phyloP scores from a whole-genome alignment of 164 flowering plant genomes.

The Nelumbo lutea region DNA sequence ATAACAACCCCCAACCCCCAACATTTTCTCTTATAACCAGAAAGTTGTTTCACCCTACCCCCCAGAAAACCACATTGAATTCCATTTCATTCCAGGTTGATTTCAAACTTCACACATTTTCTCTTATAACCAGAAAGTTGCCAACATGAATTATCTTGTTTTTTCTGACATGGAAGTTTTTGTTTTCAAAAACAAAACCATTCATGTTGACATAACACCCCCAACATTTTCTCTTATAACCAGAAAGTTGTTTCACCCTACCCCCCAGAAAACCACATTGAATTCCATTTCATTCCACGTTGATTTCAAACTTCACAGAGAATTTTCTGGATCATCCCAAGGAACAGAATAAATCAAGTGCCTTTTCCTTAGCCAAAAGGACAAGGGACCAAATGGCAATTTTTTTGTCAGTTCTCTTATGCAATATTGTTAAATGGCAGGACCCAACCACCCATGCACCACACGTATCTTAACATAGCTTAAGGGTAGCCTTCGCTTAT shows the following conservation, averaged over 20 bases:
- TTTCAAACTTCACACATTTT: not conserved
- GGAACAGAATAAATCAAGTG: not conserved
- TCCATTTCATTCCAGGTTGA: too few relatives aligned
- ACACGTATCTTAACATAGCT: not conserved
- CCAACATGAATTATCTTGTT: too few relatives aligned
- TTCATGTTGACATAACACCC: not conserved
- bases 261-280: too few relatives aligned
- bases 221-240: not conserved
- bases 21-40: not conserved
- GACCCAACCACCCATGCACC: not conserved
- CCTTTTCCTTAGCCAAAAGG: not conserved
- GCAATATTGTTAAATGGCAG: not conserved
- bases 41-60: too few relatives aligned
- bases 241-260: too few relatives aligned
- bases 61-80: too few relatives aligned
- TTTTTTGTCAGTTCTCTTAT: not conserved
- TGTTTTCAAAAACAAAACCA: not conserved
- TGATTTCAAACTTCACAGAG: not conserved
- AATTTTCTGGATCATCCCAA: not conserved
- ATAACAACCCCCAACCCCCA: not conserved
- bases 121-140: too few relatives aligned
- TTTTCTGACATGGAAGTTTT: too few relatives aligned
- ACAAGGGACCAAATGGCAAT: not conserved
- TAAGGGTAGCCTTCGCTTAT: not conserved
- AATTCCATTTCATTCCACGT: too few relatives aligned